Evolutionary conservation across 805 yeast genomes (phyloP).

Genomic region (Metschnikowia kofuensis): DNA sequence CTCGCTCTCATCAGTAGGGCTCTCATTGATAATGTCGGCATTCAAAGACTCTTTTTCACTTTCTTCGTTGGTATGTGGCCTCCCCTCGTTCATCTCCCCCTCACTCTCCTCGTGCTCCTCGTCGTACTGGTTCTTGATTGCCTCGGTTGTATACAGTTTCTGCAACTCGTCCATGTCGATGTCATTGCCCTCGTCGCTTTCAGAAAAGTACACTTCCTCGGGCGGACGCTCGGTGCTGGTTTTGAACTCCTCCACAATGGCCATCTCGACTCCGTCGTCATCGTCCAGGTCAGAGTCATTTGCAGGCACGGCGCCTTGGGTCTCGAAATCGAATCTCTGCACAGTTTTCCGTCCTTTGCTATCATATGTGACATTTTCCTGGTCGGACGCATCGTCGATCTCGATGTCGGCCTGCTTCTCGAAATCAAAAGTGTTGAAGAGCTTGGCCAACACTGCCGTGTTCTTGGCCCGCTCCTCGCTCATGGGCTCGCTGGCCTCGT

Average conservation of each 20-base stretch:
- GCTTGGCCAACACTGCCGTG: constrained; percentile 43
- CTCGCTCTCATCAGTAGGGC: no score
- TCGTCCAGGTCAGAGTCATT: constrained; percentile 19
- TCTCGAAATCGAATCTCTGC: constrained; percentile 33
- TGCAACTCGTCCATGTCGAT: constrained; percentile 31
- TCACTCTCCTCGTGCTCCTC: constrained; percentile 20
- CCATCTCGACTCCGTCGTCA: constrained; percentile 9
- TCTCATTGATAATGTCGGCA: not conserved
- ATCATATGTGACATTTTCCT: constrained; percentile 43
- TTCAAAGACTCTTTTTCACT: not conserved
- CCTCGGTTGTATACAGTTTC: constrained; percentile 27
- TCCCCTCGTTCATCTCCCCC: not conserved
- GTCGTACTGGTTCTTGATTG: constrained; percentile 24
- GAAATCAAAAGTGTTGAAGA: constrained; percentile 50
- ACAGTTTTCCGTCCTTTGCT: constrained; percentile 39
- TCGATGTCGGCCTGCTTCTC: constrained; percentile 47
- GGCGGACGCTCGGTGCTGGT: constrained; percentile 22
- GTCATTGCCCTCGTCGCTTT: constrained; percentile 41
- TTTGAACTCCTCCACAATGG: constrained; percentile 18
- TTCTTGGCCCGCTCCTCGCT: constrained; percentile 30
- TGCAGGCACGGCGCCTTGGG: constrained; percentile 23
- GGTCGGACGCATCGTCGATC: constrained; percentile 25
- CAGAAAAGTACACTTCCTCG: constrained; percentile 34
- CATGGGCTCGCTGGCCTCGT: not conserved
- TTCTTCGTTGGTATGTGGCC: not conserved